A percentile compares a stretch with the other conserved stretches of the same genome.
These are phyloP conservation scores for Solanum etuberosum DNA, from an alignment of 257 asterid species.

Conservation along the genomic window DNA sequence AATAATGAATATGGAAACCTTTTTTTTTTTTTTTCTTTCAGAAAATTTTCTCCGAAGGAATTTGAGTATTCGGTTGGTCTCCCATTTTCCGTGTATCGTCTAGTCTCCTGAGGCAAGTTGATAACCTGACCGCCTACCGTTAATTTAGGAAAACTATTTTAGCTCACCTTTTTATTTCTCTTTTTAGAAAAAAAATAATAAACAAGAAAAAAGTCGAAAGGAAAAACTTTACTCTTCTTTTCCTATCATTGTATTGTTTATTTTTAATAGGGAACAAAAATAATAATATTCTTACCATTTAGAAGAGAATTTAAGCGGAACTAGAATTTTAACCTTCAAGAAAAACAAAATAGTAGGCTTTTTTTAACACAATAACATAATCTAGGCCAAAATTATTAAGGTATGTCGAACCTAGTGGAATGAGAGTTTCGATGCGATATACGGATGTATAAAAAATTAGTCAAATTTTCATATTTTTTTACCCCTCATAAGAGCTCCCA, in stretches of 20 bases:
- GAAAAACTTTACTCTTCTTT: neutral
- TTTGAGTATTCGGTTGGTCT: conserved; percentile 6
- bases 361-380: neutral
- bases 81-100: conserved; percentile 27
- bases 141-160: conserved; percentile 18
- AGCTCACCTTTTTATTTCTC: neutral
- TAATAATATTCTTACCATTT: neutral
- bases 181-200: neutral
- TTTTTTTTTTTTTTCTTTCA: neutral
- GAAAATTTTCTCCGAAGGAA: neutral
- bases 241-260: neutral
- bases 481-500: too few species aligned
- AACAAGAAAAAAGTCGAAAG: neutral
- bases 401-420: neutral
- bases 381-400: neutral
- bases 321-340: too few species aligned
- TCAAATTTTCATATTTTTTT: neutral
- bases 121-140: conserved; percentile 26
- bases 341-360: neutral
- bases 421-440: too few species aligned
- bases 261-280: neutral
- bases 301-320: neutral
- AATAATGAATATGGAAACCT: neutral
- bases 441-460: neutral
- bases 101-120: conserved; percentile 31